Conservation (phyloP, 2,329 filamentous ascomycete genomes). For the Westerdykella aurantiaca region DNA sequence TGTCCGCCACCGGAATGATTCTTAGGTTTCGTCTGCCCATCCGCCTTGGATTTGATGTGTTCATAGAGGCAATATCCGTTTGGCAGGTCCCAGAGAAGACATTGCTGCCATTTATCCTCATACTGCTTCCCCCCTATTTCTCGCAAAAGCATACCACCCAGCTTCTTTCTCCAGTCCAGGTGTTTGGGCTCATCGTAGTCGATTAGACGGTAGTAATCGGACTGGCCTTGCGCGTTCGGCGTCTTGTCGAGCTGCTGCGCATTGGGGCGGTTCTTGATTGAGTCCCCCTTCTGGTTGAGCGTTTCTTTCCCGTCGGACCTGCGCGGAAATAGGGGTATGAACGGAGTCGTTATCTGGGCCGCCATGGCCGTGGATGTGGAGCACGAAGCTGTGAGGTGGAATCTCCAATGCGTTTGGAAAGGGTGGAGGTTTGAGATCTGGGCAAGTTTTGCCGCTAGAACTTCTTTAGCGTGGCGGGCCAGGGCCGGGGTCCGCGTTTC, state of each 20-base stretch:
- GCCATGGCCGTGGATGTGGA: constrained; percentile 16
- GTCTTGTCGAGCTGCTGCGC: constrained; percentile 48
- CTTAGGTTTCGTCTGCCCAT: constrained; percentile 45
- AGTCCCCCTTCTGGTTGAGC: constrained; percentile 45
- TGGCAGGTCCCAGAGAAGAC: constrained; percentile 50
- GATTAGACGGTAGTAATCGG: constrained; percentile 51
- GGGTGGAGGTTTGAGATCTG: too few species aligned
- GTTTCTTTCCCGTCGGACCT: constrained; percentile 48
- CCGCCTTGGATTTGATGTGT: constrained; percentile 50
- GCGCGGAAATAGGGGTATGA: constrained; percentile 44
- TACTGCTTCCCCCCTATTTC: constrained; percentile 40
- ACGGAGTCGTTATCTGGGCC: constrained; percentile 37
- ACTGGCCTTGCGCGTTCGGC: constrained; percentile 49
- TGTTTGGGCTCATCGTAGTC: constrained; percentile 48
- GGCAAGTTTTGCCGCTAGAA: too few species aligned
- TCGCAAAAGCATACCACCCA: constrained; percentile 53
- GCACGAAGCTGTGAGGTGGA: not conserved
- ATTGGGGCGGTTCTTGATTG: constrained; percentile 49
- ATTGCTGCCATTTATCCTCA: constrained; percentile 37
- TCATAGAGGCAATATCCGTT: constrained; percentile 55
- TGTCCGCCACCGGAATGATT: constrained; percentile 47
- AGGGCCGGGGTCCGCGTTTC: not conserved
- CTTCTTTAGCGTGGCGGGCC: too few species aligned
- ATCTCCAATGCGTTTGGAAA: too few species aligned
- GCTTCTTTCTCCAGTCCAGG: constrained; percentile 54